phyloP scores from a whole-genome alignment of 2,329 filamentous ascomycete species.

The Diplodia scrobiculata region DNA sequence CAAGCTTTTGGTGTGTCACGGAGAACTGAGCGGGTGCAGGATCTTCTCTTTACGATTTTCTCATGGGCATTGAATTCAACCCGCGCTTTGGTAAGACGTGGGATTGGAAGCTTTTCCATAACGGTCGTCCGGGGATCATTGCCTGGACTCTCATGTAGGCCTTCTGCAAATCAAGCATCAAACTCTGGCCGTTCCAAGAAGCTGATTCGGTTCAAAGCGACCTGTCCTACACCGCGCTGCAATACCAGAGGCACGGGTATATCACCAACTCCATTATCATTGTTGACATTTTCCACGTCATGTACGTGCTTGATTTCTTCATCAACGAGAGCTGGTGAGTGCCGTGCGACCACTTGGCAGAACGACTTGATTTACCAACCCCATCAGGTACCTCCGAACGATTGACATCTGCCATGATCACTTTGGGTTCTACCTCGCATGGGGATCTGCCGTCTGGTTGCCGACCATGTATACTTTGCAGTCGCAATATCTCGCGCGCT shows the following conservation, averaged over 20 bases:
- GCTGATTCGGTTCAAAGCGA: conserved; percentile 36
- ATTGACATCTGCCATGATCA: conserved; percentile 51
- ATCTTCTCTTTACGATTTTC: conserved; percentile 43
- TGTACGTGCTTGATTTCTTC: conserved; percentile 56
- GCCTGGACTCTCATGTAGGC: conserved; percentile 53
- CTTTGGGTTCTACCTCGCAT: conserved; percentile 45
- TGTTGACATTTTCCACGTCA: conserved; percentile 48
- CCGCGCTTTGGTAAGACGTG: conserved; percentile 40
- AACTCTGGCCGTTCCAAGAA: background rate
- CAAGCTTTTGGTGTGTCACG: background rate
- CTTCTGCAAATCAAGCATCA: background rate
- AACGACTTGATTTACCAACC: background rate
- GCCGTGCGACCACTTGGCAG: too few species aligned
- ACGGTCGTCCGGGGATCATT: conserved; percentile 53
- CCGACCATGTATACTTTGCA: conserved; percentile 54
- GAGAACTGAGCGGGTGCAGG: conserved; percentile 10
- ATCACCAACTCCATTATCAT: conserved; percentile 50
- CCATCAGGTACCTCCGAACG: conserved; percentile 47
- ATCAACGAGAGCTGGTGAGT: conserved; percentile 52
- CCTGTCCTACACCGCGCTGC: conserved; percentile 46
- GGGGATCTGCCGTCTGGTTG: conserved; percentile 48
- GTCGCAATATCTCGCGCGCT: conserved; percentile 51
- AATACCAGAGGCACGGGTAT: conserved; percentile 48
- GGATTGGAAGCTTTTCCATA: conserved; percentile 36
- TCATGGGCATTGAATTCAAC: conserved; percentile 70